phyloP scores from a whole-genome alignment of 768 basidiomycete species.

The Floccularia luteovirens region DNA sequence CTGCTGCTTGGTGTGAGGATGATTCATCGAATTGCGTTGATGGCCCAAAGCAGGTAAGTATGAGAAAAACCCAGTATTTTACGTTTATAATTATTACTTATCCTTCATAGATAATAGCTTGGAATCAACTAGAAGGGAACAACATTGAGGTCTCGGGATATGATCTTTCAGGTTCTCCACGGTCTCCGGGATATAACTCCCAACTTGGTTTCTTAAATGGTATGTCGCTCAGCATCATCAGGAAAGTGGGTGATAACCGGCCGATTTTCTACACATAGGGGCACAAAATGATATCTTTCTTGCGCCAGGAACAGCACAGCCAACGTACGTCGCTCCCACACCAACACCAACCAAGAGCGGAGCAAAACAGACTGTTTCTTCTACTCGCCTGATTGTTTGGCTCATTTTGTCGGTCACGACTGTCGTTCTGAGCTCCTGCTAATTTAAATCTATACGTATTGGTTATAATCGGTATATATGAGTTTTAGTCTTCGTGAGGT shows the following conservation, averaged over 20 bases:
- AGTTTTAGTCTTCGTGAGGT: too few relatives aligned
- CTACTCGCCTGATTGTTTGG: too few relatives aligned
- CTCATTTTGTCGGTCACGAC: too few relatives aligned
- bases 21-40: conserved; percentile 12
- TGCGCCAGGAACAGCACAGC: background rate
- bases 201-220: conserved; percentile 15
- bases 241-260: too few relatives aligned
- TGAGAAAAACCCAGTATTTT: too few relatives aligned
- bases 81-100: background rate
- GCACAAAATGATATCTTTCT: conserved; percentile 14
- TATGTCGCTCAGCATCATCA: conserved; percentile 1
- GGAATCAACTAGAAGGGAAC: conserved; percentile 19
- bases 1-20: conserved; percentile 19
- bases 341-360: background rate
- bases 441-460: too few relatives aligned
- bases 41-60: conserved; percentile 17
- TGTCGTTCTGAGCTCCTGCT: too few relatives aligned
- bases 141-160: conserved; percentile 18
- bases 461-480: too few relatives aligned
- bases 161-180: conserved; percentile 30
- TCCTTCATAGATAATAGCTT: conserved; percentile 13
- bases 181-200: conserved; percentile 13
- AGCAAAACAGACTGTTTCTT: too few relatives aligned
- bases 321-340: background rate
- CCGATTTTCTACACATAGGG: too few relatives aligned